Conservation (phyloP, 2,329 filamentous ascomycete genomes). For the Fusarium cicatricum region DNA sequence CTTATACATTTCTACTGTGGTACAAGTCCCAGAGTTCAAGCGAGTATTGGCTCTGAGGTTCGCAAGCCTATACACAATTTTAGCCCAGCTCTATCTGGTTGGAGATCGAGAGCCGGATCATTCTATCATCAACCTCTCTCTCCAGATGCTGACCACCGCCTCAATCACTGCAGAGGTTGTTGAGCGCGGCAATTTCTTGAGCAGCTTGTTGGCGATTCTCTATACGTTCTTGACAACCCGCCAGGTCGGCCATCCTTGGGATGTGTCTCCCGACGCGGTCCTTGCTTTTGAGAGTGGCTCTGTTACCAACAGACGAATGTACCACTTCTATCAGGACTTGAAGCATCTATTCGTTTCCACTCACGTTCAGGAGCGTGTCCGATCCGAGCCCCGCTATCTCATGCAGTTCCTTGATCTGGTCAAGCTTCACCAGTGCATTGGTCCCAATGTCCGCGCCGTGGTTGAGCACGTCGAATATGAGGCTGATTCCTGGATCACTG, state of each 20-base stretch:
- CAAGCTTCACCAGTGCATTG: conserved; percentile 96
- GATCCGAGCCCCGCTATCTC: conserved; percentile 85
- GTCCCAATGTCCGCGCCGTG: conserved; percentile 87
- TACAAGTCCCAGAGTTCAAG: conserved; percentile 96
- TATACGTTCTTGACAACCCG: conserved; percentile 97
- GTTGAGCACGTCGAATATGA: conserved; percentile 98
- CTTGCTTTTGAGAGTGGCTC: conserved; percentile 94
- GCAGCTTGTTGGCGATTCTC: conserved; percentile 92
- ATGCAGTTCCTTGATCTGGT: conserved; percentile 95
- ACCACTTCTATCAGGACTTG: conserved; percentile 96
- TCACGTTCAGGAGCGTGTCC: conserved; percentile 85
- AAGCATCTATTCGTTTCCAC: conserved; percentile 89
- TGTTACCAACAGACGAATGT: conserved; percentile 93
- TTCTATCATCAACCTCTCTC: conserved; percentile 96
- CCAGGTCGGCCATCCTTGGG: conserved; percentile 92
- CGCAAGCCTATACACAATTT: conserved; percentile 89
- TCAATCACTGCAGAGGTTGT: conserved; percentile 97
- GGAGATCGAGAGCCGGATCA: conserved; percentile 97
- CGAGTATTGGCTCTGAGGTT: conserved; percentile 92
- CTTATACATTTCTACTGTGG: conserved; percentile 95
- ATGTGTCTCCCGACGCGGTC: conserved; percentile 85
- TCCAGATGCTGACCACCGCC: conserved; percentile 96
- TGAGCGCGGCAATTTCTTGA: conserved; percentile 93
- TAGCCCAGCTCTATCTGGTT: conserved; percentile 94
- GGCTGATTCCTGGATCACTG: conserved; percentile 97